Evolutionary conservation across 345 rosid species (phyloP), one percentile per base, ranked within the genome.

Genomic region (Brassica rapa): DNA sequence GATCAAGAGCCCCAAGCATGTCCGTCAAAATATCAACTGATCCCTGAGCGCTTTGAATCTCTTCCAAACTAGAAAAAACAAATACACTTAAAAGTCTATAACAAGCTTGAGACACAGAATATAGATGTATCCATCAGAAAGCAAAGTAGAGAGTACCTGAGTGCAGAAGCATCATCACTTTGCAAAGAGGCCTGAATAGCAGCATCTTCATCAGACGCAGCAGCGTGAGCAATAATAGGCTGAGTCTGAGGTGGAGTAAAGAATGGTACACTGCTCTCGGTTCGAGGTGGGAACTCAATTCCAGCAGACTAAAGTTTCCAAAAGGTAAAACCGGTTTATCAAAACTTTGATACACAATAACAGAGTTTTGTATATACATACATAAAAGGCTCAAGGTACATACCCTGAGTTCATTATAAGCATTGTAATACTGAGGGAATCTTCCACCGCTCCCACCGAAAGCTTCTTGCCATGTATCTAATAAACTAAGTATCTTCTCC

Each of bases 161-260:
- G 91, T 41, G 84, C 94, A 77, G 99, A 91, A 68, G 87, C 87
- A 88, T 93, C 88, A 86, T 93, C 97, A 62, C 90, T 77, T 86
- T 90, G 90, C 60, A 95, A 86, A 23, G 96, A 95, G 59, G 94
- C 97, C 84, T 93, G 90, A 76, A 93, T 89, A 68, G 93, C 99
- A 83, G 89, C 97, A 84, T 90, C 98, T 79, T 95, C 99, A 84
- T 82, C 90, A 39, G 82, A 63, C 62, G 89, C 73, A 85, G 83
- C 77, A 53, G 86, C 83, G 19, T 86, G 86, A 70, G 79, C 84
- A 80, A 29, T 4, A 41, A 90, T 74, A 6, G 98, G 89, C 72
- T 91, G 96, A 60, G 97, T 88, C 82, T 93, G 98, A 27, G 99
- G 98, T 51, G 99, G 99, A 74, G 99, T 95, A 80, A 93, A 95